These are phyloP conservation scores for Penicillium salamii DNA, from an alignment of 495 filamentous ascomycete genomes.

Conservation along the genomic window DNA sequence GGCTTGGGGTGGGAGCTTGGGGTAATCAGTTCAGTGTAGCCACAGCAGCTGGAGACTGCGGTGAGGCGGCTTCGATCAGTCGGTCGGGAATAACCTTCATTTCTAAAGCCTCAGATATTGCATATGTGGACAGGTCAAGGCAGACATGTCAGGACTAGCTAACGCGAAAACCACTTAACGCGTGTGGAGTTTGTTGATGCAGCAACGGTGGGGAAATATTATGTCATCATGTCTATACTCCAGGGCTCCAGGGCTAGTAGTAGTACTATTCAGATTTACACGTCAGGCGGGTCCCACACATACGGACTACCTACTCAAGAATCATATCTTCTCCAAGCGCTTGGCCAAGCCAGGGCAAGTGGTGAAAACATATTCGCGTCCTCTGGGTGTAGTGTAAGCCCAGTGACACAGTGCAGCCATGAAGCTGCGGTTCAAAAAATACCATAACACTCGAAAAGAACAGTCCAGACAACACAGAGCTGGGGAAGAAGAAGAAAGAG, in stretches of 20 bases:
- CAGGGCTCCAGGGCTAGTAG: too few relatives aligned
- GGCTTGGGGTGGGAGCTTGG: conserved; percentile 19
- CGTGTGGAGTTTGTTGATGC: conserved; percentile 18
- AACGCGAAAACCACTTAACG: conserved; percentile 40
- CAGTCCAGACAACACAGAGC: too few relatives aligned
- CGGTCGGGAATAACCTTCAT: conserved; percentile 23
- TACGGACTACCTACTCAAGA: too few relatives aligned
- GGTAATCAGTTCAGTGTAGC: conserved; percentile 7
- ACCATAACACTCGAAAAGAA: too few relatives aligned
- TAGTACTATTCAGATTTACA: too few relatives aligned
- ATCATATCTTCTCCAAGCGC: background rate
- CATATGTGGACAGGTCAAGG: conserved; percentile 1
- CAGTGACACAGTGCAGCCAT: background rate
- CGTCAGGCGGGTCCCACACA: too few relatives aligned
- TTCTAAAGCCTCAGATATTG: conserved; percentile 12
- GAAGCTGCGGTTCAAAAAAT: too few relatives aligned
- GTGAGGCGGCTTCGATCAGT: conserved; percentile 7
- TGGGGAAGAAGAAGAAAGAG: too few relatives aligned
- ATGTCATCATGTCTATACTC: conserved; percentile 2
- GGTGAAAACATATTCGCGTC: background rate
- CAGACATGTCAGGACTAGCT: conserved; percentile 8
- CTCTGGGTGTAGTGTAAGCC: background rate
- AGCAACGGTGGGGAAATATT: conserved; percentile 23
- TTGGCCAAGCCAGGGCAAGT: background rate
- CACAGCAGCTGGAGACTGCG: conserved; percentile 22